Evolutionary conservation across 108 stramenopile genomes (phyloP), one percentile per base, ranked within the genome.

Genomic region (Parietichytrium sp.): DNA sequence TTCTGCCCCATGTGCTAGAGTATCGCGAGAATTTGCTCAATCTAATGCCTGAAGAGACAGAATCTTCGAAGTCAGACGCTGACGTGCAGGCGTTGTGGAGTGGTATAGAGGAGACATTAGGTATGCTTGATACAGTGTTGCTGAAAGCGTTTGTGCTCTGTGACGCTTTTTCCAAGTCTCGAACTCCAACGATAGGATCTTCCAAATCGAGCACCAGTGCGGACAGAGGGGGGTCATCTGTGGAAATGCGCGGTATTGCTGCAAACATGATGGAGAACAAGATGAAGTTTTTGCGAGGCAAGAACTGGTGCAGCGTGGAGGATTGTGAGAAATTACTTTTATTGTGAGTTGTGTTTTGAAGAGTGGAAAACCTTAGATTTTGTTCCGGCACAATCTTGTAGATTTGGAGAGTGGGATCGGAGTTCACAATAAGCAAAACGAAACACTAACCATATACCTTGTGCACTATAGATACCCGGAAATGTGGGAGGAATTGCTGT

Each of bases 301-400:
- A 27, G 1, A 72, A 72, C 42, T 72, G 61, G 61, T 72, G 61
- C 42, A 45, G 38, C 20, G 61, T 72, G 38, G 61, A 72, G 38
- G 15, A 7, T n/a, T 72, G 61, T 25, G 61, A 72, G 3, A 33
- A 72, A 6, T 42, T 72, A 0, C 42, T 72, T 6, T 20, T 72
- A 0, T 42, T 45, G 61, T n/a, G n/a, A n/a, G n/a, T n/a, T n/a
- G n/a, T n/a, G n/a, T n/a, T n/a, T n/a, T n/a, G n/a, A n/a, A n/a
- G n/a, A n/a, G n/a, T n/a, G n/a, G n/a, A n/a, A n/a, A n/a, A n/a
- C n/a, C n/a, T n/a, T n/a, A n/a, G n/a, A n/a, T n/a, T n/a, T n/a
- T n/a, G n/a, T n/a, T n/a, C n/a, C n/a, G n/a, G n/a, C n/a, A n/a
- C n/a, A n/a, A n/a, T n/a, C n/a, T n/a, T n/a, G n/a, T n/a, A n/a